Evolutionary conservation across 129 eudicot species (phyloP).

Genomic region (Arctium lappa): DNA sequence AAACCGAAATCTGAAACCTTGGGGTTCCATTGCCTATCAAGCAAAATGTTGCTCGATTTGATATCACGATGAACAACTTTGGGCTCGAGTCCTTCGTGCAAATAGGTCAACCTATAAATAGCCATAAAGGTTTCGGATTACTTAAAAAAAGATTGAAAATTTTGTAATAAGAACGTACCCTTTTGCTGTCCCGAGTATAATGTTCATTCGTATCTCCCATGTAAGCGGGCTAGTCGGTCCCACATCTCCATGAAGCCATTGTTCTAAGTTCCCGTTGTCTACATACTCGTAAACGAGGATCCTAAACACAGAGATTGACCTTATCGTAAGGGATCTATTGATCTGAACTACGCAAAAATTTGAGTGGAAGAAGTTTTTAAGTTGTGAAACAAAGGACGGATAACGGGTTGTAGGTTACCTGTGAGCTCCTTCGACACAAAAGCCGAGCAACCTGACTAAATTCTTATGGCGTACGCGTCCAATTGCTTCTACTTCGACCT

Average conservation of each 20-base stretch:
- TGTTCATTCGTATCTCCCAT: slow-evolving; percentile 84
- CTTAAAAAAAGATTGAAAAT: neutral
- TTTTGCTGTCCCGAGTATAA: slow-evolving; percentile 80
- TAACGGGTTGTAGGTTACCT: slow-evolving; percentile 40
- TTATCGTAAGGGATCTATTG: neutral
- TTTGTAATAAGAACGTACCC: slow-evolving; percentile 42
- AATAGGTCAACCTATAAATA: slow-evolving; percentile 67
- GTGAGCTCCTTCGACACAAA: slow-evolving; percentile 92
- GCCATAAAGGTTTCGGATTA: slow-evolving; percentile 13
- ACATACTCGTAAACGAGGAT: slow-evolving; percentile 85
- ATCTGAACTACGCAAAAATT: neutral
- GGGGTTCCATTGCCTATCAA: slow-evolving; percentile 72
- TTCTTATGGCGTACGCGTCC: slow-evolving; percentile 93
- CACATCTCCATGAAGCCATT: slow-evolving; percentile 92
- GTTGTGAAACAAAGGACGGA: neutral
- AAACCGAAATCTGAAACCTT: slow-evolving; percentile 85
- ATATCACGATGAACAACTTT: slow-evolving; percentile 91
- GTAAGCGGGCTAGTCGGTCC: slow-evolving; percentile 82
- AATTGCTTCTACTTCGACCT: slow-evolving; percentile 95
- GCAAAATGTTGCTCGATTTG: slow-evolving; percentile 79
- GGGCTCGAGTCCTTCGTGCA: slow-evolving; percentile 92
- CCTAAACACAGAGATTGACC: slow-evolving; percentile 38
- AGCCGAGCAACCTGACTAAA: slow-evolving; percentile 86
- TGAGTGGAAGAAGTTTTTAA: neutral
- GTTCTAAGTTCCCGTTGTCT: slow-evolving; percentile 83